These are phyloP conservation scores for Calonectria pseudoreteaudii DNA, from an alignment of 2,329 filamentous ascomycete species.

Conservation along the genomic window DNA sequence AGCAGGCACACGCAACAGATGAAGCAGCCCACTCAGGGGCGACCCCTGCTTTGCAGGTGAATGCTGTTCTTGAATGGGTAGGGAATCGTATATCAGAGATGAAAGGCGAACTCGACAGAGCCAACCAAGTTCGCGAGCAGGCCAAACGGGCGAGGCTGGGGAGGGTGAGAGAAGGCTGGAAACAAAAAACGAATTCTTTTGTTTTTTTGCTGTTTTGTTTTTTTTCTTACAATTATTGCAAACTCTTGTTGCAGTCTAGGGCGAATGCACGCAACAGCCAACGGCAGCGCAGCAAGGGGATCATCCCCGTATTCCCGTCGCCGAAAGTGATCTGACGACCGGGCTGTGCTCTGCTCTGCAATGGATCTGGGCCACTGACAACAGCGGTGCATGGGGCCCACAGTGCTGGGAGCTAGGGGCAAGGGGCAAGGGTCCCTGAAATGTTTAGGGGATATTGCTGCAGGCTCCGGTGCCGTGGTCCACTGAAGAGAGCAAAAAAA, in stretches of 20 bases:
- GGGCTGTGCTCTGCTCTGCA: slow-evolving; percentile 18
- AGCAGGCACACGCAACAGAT: slow-evolving; percentile 22
- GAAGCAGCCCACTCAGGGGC: slow-evolving; percentile 17
- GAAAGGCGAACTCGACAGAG: background rate
- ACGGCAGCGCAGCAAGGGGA: background rate
- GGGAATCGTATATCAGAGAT: background rate
- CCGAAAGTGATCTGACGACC: slow-evolving; percentile 13
- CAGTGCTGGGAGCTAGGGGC: slow-evolving; percentile 6
- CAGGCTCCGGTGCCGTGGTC: slow-evolving; percentile 3
- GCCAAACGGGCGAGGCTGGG: background rate
- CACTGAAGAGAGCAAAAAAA: slow-evolving; percentile 8
- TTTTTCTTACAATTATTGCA: background rate
- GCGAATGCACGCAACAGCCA: background rate
- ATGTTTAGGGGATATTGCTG: background rate
- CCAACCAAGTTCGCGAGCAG: background rate
- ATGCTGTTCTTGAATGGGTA: background rate
- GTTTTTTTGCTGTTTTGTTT: background rate
- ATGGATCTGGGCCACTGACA: background rate
- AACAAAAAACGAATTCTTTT: background rate
- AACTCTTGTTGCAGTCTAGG: background rate
- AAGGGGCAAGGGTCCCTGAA: slow-evolving; percentile 11
- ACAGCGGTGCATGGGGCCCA: slow-evolving; percentile 7
- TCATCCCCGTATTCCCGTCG: slow-evolving; percentile 4
- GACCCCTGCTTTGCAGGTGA: background rate
- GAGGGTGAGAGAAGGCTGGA: background rate